Base-by-base conservation (phyloP, 139 green algal species). In the Volvox reticuliferus region DNA sequence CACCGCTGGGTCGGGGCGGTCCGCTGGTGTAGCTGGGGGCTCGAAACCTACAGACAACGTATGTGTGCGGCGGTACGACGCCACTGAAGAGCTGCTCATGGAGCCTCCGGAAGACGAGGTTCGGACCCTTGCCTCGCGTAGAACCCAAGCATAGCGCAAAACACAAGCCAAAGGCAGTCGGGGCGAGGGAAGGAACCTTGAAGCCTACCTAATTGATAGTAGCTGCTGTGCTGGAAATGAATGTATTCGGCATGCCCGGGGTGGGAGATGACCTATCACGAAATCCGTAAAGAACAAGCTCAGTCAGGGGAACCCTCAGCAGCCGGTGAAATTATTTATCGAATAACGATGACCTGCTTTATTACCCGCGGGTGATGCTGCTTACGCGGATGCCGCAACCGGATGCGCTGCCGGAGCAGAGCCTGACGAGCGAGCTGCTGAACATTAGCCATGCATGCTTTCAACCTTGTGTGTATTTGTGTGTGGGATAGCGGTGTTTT, bases 31-130 rank as follows among this genome's bases (percentile, higher is more conserved):
- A 37, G 82, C 20, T 35, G 35, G 12, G 0, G 68, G 63, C 16
- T 16, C 0, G 44, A 55, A 55, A 28, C 12, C 33, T 30, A 75
- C 26, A 0, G 84, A 30, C 26, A 33, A 78, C 32, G 95, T 98
- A 30, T 20, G 96, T 0, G 94, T 98, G 33, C 93, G 92, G 63
- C 78, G 89, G 0, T 98, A 97, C 95, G 89, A 96, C 33, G 16
- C 61, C 0, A 37, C 73, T 0, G 82, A 92, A 1, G 97, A 98
- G 90, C 68, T 95, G 18, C 91, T 98, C 63, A 37, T 93, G 50
- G 37, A 91, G 0, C 62, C 98, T 9, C 96, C 97, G 12, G 93
- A 95, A 28, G 96, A 97, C 21, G 95, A 97, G 93, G 95, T 96
- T 73, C 32, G 75, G 30, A 55, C 30, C 32, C 71, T 24, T 55